Evolutionary conservation across 805 yeast genomes (phyloP), one percentile per base, ranked within the genome.

Genomic region (Cyberlindnera mrakii): DNA sequence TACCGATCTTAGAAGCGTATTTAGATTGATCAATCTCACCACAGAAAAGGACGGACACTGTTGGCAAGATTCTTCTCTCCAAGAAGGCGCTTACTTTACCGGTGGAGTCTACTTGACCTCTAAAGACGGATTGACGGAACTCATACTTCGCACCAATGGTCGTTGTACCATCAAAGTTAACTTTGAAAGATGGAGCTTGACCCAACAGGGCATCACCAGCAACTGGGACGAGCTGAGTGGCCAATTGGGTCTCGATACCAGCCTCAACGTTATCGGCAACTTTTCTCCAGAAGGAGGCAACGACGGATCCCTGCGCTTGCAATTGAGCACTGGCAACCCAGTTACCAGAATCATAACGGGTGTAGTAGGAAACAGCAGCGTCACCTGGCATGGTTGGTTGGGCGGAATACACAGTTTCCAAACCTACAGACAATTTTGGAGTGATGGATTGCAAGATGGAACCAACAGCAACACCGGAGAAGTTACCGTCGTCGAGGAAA

Each of bases 101-200:
- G 47, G 76, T 72, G 40, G 95, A 80, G 70, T 89, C 96, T 49
- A 93, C 62, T 67, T 90, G 95, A 61, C 97, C 96, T 70, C 99
- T 82, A 79, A 89, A 89, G 42, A 88, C 82, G 45, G 95, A 83
- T 69, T 88, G 95, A 72, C 97, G 88, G 77, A 88, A 93, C 72
- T 93, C 98, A 69, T 91, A 91, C 71, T 91, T 93, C 58, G 96
- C 96, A 69, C 97, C 99, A 45, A 91, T 64, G 47, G 96, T 85
- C 56, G 99, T 90, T 58, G 78, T 76, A 61, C 96, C 98, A 62
- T 91, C 96, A 46, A 90, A 74, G 35, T 83, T 80, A 30, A 95
- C 86, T 63, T 86, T 88, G 56, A 81, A 78, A 47, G 91, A 90
- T 51, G 85, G 79, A 60, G 91, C 85, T 42, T 80, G 75, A 57